Evolutionary conservation across 805 yeast species (phyloP).

Genomic region (Saturnispora bothae): DNA sequence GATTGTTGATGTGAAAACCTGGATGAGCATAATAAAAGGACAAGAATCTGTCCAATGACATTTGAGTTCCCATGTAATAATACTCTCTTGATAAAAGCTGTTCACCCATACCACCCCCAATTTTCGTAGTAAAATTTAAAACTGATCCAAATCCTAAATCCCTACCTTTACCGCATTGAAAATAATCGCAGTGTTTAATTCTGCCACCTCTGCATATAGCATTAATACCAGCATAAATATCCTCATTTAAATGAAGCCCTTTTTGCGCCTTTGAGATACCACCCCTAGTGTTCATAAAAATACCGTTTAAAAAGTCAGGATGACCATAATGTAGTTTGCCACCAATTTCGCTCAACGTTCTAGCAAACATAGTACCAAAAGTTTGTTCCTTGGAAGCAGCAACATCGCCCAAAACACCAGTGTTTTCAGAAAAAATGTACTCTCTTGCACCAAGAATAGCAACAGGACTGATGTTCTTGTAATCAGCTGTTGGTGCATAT

Average conservation of each 20-base stretch:
- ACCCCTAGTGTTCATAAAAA: conserved; percentile 91
- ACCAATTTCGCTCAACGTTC: conserved; percentile 88
- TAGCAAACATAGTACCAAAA: conserved; percentile 88
- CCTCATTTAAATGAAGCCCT: conserved; percentile 88
- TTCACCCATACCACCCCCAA: conserved; percentile 98
- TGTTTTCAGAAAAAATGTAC: conserved; percentile 84
- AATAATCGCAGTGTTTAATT: conserved; percentile 90
- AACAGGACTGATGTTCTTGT: conserved; percentile 43
- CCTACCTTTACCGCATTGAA: conserved; percentile 95
- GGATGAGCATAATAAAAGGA: conserved; percentile 96
- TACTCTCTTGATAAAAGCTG: conserved; percentile 88
- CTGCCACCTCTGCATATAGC: conserved; percentile 86
- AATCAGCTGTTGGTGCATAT: conserved; percentile 46
- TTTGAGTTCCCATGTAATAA: conserved; percentile 78
- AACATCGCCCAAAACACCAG: conserved; percentile 88
- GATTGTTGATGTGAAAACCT: conserved; percentile 87
- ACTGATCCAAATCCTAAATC: conserved; percentile 91
- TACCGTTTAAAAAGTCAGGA: conserved; percentile 87
- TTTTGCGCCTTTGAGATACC: conserved; percentile 93
- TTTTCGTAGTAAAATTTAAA: conserved; percentile 85
- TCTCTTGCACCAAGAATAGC: conserved; percentile 95
- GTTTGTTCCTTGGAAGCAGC: conserved; percentile 98
- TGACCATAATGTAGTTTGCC: conserved; percentile 94
- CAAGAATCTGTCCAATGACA: conserved; percentile 81
- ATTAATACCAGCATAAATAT: conserved; percentile 91